A percentile compares a stretch with the other conserved stretches of the same genome.
Evolutionary conservation across 83 land plant genomes (phyloP).

Genomic region (Larix sibirica): DNA sequence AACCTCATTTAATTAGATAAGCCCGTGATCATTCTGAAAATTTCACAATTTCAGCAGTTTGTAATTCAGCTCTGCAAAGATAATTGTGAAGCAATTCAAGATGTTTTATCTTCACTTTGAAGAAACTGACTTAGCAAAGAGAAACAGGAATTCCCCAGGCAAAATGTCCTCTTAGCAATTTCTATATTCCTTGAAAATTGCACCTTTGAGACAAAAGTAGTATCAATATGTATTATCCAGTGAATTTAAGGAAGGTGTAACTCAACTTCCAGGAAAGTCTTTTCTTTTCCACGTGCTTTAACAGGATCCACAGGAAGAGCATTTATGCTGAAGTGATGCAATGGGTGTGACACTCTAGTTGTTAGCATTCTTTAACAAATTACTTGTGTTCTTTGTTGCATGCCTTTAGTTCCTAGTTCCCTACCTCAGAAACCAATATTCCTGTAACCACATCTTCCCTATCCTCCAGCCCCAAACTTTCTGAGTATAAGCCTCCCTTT

Average conservation of each 20-base stretch:
- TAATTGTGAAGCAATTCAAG: not conserved
- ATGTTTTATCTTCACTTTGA: not conserved
- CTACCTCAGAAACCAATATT: constrained; percentile 15
- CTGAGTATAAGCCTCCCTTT: constrained; percentile 9
- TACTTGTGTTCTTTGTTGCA: not conserved
- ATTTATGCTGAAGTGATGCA: not conserved
- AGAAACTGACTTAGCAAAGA: not conserved
- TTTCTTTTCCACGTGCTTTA: not conserved
- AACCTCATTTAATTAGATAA: not conserved
- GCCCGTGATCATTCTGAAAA: not conserved
- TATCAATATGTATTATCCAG: not conserved
- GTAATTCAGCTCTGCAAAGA: constrained; percentile 13
- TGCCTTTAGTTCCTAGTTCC: not conserved
- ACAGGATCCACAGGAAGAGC: not conserved
- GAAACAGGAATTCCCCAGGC: not conserved
- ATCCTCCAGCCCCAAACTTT: constrained; percentile 1
- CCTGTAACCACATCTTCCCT: constrained; percentile 12
- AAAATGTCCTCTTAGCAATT: not conserved
- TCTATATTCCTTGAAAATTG: not conserved
- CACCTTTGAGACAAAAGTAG: not conserved
- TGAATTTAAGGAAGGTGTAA: not conserved
- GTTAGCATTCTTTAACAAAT: not conserved
- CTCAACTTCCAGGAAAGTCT: not conserved
- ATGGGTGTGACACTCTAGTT: not conserved
- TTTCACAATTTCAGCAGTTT: not conserved